Base-by-base conservation (phyloP, 805 yeast species). In the Yarrowia sp. region DNA sequence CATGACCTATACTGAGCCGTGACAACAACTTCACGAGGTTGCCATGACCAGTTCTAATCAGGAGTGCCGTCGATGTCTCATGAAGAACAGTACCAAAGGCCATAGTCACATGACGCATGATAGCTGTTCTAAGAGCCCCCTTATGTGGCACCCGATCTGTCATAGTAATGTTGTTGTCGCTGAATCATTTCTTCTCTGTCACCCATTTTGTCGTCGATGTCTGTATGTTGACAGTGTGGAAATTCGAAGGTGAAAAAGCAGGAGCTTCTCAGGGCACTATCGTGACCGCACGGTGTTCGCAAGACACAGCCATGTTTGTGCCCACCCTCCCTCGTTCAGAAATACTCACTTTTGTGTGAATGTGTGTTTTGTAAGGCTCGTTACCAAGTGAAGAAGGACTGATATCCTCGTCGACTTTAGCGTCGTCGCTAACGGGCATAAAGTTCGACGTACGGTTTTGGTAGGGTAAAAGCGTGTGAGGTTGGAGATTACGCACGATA, bases 331-430 rank as follows among this genome's bases (percentile, higher is more conserved):
- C 5, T n/a, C 17, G 17, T 34, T 38, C 58, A 8, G 34, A 4
- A 17, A 20, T 55, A 55, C 61, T 55, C 61, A 55, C 61, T 55
- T 39, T 55, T 55, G 44, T 55, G 61, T 55, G 44, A 24, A 55
- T 55, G 46, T 55, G 61, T 55, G 61, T 39, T 34, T 10, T 55
- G 61, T 39, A 46, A 39, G 24, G 61, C 46, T 39, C 61, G 61
- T 39, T 55, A 39, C 61, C 46, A 55, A 55, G 61, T 39, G 46
- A 55, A 55, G 61, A 52, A 52, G 43, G 58, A 55, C 12, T 39
- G 46, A 30, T 55, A 39, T 55, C 61, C 46, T 55, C 61, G 61
- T 55, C 61, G 61, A 55, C 61, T 55, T 55, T 55, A 55, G 61
- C 61, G 61, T 55, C 61, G 61, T 55, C 61, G 61, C 46, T 55